Base-by-base conservation (phyloP, 176 grass and related monocot genomes). In the Rhynchospora pubera region DNA sequence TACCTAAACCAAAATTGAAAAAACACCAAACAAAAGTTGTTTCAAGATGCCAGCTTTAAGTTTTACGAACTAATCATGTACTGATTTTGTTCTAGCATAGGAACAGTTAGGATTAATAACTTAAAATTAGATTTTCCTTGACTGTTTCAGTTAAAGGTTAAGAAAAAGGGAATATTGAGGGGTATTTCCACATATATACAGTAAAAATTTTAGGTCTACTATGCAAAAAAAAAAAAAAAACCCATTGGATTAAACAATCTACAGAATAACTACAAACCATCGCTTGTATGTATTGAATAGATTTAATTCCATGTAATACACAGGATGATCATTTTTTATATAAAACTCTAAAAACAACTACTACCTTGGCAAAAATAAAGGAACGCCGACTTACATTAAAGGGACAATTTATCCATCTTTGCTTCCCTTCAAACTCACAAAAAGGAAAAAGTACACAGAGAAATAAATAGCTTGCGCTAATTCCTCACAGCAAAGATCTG, bases 271-370 rank as follows among this genome's bases (percentile, higher is more conserved):
- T 91, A 91, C 84, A 94, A 95, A 96, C 87, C 90, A 96, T 96
- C 93, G 55, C 93, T 92, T 77, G 67, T 85, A 96, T 92, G 93
- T 96, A 96, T 90, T 74, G 62, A 87, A 66, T 82, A 85, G 90
- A 87, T n/a, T 92, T 91, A 75, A 55, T 78, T 92, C 79, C 90
- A 89, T 92, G 86, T 86, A 92, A 96, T 92, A 95, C 93, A 95
- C 85, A 90, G 93, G 93, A 96, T 96, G 93, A 89, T 90, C 90
- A 89, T 90, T 84, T 79, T 84, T 78, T 77, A 77, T 77, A 89
- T 84, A 83, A 74, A 84, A 79, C 79, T 84, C 86, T 87, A 80
- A 84, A 78, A 78, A 82, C 32, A 79, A 51, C 65, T 50, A 39
- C 45, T 77, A 73, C 52, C 85, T 81, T 42, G 80, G 71, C 61